Percentiles rank a stretch among this genome's conserved stretches.
These are phyloP conservation scores for Hymenoscyphus linearis DNA, from an alignment of 2,329 filamentous ascomycete genomes.

Conservation along the genomic window DNA sequence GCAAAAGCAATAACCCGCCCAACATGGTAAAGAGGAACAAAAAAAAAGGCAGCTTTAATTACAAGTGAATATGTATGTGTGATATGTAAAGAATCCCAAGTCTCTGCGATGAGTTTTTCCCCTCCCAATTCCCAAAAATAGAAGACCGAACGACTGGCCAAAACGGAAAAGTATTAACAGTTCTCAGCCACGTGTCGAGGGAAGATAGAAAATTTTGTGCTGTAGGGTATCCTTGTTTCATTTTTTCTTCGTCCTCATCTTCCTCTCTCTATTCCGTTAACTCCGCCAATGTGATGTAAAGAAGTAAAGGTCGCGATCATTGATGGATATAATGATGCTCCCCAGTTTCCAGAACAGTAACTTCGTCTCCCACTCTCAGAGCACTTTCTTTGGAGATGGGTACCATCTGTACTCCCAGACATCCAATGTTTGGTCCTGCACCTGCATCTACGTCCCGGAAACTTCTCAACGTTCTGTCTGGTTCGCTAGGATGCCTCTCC, in stretches of 20 bases:
- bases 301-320: not conserved
- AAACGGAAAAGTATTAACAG: too few relatives aligned
- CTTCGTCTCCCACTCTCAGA: conserved; percentile 51
- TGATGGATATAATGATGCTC: conserved; percentile 17
- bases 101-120: not conserved
- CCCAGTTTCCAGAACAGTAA: conserved; percentile 41
- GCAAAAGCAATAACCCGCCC: not conserved
- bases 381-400: conserved; percentile 44
- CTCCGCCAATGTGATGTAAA: not conserved
- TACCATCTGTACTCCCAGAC: conserved; percentile 62
- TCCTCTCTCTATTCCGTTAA: not conserved
- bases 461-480: conserved; percentile 52
- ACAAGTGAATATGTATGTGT: not conserved
- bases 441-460: conserved; percentile 57
- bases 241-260: not conserved
- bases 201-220: not conserved
- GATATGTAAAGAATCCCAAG: not conserved
- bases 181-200: not conserved
- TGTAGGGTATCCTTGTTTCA: not conserved
- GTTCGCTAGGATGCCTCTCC: conserved; percentile 40
- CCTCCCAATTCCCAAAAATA: not conserved
- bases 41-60: not conserved
- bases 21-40: not conserved
- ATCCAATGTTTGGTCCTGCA: conserved; percentile 46
- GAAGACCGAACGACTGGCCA: too few relatives aligned